Conservation (phyloP, 2,329 filamentous ascomycete species). For the Aureobasidium uvarum region DNA sequence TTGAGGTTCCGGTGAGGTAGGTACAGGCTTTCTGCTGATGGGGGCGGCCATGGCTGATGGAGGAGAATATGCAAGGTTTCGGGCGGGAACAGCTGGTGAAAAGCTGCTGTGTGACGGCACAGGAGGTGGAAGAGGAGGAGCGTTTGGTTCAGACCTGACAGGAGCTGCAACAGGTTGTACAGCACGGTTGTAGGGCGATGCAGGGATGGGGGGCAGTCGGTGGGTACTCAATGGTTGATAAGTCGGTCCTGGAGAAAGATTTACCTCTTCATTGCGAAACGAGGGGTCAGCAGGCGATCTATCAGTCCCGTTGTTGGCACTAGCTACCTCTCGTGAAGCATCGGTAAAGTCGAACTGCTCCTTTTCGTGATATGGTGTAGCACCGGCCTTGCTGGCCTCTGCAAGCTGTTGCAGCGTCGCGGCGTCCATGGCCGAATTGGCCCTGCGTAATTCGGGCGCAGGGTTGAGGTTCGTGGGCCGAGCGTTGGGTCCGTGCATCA, state of each 20-base stretch:
- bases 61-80: background rate
- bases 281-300: conserved; percentile 56
- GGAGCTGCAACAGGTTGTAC: conserved; percentile 34
- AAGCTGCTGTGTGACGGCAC: conserved; percentile 32
- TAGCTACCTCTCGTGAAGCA: conserved; percentile 40
- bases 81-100: conserved; percentile 21
- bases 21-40: conserved; percentile 22
- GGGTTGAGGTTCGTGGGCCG: conserved; percentile 67
- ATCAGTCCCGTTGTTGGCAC: conserved; percentile 37
- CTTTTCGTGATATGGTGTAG: conserved; percentile 32
- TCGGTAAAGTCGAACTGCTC: conserved; percentile 37
- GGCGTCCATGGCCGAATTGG: conserved; percentile 79
- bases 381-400: conserved; percentile 53
- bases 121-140: conserved; percentile 33
- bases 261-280: conserved; percentile 52
- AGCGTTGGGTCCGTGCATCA: conserved; percentile 71
- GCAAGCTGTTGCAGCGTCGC: conserved; percentile 78
- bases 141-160: conserved; percentile 27
- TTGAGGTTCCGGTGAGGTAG: background rate
- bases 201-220: conserved; percentile 48
- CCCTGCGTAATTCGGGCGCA: conserved; percentile 64
- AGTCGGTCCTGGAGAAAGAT: conserved; percentile 30
- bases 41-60: background rate
- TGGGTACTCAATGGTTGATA: conserved; percentile 23
- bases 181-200: conserved; percentile 43